phyloP scores from a whole-genome alignment of 768 basidiomycete species.

The Trametopsis cervina region DNA sequence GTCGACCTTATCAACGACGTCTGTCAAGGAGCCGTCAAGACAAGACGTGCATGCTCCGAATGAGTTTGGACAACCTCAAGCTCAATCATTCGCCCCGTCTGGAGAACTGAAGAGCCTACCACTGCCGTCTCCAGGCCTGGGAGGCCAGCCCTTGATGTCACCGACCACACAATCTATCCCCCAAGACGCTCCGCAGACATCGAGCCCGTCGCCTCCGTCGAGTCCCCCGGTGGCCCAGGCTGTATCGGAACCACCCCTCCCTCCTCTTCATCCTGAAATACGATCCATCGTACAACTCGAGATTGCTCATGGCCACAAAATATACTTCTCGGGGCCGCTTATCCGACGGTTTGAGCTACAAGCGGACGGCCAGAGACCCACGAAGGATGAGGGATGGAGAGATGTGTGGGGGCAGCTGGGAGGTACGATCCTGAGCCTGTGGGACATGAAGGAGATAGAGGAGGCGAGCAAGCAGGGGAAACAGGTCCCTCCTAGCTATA shows the following conservation, averaged over 20 bases:
- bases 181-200: too few relatives aligned
- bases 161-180: too few relatives aligned
- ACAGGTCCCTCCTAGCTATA: slow-evolving; percentile 81
- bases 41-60: slow-evolving; percentile 5
- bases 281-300: slow-evolving; percentile 71
- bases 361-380: slow-evolving; percentile 62
- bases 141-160: too few relatives aligned
- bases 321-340: slow-evolving; percentile 84
- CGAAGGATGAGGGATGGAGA: slow-evolving; percentile 73
- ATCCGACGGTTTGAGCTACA: slow-evolving; percentile 71
- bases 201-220: too few relatives aligned
- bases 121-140: too few relatives aligned
- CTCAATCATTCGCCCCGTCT: background rate
- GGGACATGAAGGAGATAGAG: slow-evolving; percentile 87
- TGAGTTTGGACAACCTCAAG: slow-evolving; percentile 5
- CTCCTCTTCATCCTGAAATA: slow-evolving; percentile 72
- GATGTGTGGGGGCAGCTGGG: slow-evolving; percentile 89
- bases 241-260: slow-evolving; percentile 50
- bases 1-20: slow-evolving; percentile 13
- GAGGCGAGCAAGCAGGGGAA: slow-evolving; percentile 73
- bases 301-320: slow-evolving; percentile 72
- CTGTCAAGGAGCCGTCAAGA: slow-evolving; percentile 14
- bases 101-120: too few relatives aligned
- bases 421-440: slow-evolving; percentile 83
- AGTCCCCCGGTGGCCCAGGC: too few relatives aligned